phyloP scores from a whole-genome alignment of 805 yeast genomes.

The Wilhelminamyces savonicus region DNA sequence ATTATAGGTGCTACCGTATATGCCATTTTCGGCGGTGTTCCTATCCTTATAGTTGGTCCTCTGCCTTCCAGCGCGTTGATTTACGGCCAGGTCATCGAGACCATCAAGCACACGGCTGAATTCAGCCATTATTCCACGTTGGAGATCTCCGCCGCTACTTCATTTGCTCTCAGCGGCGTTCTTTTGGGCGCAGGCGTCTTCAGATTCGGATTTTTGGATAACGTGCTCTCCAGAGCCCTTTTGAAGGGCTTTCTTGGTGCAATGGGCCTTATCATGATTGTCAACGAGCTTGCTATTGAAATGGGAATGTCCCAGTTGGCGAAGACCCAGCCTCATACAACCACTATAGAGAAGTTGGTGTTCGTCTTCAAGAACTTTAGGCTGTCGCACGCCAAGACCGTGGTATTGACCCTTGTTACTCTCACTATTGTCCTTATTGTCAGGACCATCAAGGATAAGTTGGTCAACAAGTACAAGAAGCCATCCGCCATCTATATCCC shows the following conservation, averaged over 20 bases:
- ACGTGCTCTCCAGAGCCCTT: constrained; percentile 68
- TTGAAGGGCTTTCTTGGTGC: constrained; percentile 81
- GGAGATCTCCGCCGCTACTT: constrained; percentile 13
- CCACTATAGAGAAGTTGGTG: constrained; percentile 8
- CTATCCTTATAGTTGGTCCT: constrained; percentile 87
- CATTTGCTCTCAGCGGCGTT: constrained; percentile 12
- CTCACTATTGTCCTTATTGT: constrained; percentile 14
- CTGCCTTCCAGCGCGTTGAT: constrained; percentile 83
- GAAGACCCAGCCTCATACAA: constrained; percentile 12
- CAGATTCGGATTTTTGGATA: constrained; percentile 82
- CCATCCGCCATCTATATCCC: constrained; percentile 22
- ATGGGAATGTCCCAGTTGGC: constrained; percentile 21
- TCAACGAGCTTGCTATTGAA: constrained; percentile 47
- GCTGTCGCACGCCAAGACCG: constrained; percentile 5
- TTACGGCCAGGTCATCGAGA: constrained; percentile 70
- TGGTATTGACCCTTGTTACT: constrained; percentile 12
- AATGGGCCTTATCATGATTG: constrained; percentile 77
- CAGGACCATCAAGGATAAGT: constrained; percentile 11
- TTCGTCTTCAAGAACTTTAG: constrained; percentile 4
- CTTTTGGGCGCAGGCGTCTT: constrained; percentile 69
- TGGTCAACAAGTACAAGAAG: constrained; percentile 10
- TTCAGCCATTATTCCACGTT: constrained; percentile 33
- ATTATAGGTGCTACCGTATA: constrained; percentile 76
- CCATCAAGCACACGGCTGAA: constrained; percentile 24
- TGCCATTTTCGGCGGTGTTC: constrained; percentile 76